Conservation (phyloP, 1,139 yeast genomes). For the Scheffersomyces quercinus region DNA sequence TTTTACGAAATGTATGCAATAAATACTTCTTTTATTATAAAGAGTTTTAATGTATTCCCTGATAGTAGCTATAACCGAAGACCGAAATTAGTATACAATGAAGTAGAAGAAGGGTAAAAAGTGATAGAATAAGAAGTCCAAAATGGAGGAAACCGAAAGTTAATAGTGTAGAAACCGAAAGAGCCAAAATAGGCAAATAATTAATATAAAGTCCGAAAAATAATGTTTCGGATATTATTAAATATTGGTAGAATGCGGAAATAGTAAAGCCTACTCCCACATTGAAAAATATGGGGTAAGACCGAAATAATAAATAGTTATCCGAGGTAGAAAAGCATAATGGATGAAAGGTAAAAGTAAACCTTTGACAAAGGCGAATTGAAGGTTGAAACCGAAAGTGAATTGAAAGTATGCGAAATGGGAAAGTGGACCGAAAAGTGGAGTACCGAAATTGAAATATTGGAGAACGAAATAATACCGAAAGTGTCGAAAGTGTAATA, state of each 20-base stretch:
- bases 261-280: too few relatives aligned
- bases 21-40: too few relatives aligned
- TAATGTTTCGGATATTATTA: not conserved
- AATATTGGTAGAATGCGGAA: too few relatives aligned
- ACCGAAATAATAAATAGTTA: not conserved
- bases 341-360: too few relatives aligned
- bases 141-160: constrained; percentile 9
- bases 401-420: too few relatives aligned
- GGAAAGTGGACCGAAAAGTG: not conserved
- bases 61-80: constrained; percentile 1
- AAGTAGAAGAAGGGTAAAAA: too few relatives aligned
- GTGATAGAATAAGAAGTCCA: too few relatives aligned
- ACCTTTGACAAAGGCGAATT: too few relatives aligned
- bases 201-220: constrained; percentile 1
- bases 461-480: not conserved
- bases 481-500: not conserved
- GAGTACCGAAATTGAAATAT: not conserved
- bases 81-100: not conserved
- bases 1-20: too few relatives aligned
- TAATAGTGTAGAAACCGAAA: constrained; percentile 1
- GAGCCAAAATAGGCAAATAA: not conserved
- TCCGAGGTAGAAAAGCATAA: too few relatives aligned
- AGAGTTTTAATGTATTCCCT: not conserved
- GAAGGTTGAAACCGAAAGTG: too few relatives aligned
- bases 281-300: not conserved